phyloP scores from a whole-genome alignment of 192 early-diverging fungal genomes.

The Gorgonomyces haynaldii region DNA sequence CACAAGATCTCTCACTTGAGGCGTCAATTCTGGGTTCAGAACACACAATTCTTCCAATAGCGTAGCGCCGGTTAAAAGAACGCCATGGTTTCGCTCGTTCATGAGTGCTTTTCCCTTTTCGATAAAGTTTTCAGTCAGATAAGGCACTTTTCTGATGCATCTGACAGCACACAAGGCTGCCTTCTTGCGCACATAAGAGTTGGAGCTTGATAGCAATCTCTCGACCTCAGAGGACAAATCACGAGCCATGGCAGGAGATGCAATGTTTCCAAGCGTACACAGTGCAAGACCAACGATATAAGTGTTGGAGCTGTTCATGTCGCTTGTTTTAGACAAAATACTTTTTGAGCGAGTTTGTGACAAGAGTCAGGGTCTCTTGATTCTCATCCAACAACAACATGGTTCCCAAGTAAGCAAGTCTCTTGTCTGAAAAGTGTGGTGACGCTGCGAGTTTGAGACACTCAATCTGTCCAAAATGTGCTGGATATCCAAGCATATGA shows the following conservation, averaged over 20 bases:
- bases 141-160: slow-evolving; percentile 85
- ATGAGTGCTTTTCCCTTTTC: slow-evolving; percentile 58
- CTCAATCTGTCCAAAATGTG: slow-evolving; percentile 99
- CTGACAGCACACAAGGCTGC: slow-evolving; percentile 57
- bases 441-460: slow-evolving; percentile 95
- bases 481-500: slow-evolving; percentile 93
- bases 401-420: slow-evolving; percentile 95
- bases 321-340: slow-evolving; percentile 42
- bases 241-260: slow-evolving; percentile 89
- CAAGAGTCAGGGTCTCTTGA: slow-evolving; percentile 89
- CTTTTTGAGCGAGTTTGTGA: slow-evolving; percentile 98
- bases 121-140: slow-evolving; percentile 80
- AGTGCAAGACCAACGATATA: slow-evolving; percentile 95
- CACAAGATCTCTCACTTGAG: slow-evolving; percentile 38
- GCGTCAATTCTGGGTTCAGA: neutral
- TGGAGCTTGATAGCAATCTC: slow-evolving; percentile 76
- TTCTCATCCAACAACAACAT: slow-evolving; percentile 97
- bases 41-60: slow-evolving; percentile 83
- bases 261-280: slow-evolving; percentile 92
- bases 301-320: slow-evolving; percentile 92
- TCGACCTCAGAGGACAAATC: slow-evolving; percentile 92
- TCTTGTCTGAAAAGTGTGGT: slow-evolving; percentile 87
- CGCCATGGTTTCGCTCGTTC: slow-evolving; percentile 91
- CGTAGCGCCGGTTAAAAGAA: slow-evolving; percentile 80
- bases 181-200: slow-evolving; percentile 96